A percentile compares a stretch with the other conserved stretches of the same genome.
These are phyloP conservation scores for Neofusicoccum parvum DNA, from an alignment of 2,329 filamentous ascomycete genomes.

Conservation along the genomic window DNA sequence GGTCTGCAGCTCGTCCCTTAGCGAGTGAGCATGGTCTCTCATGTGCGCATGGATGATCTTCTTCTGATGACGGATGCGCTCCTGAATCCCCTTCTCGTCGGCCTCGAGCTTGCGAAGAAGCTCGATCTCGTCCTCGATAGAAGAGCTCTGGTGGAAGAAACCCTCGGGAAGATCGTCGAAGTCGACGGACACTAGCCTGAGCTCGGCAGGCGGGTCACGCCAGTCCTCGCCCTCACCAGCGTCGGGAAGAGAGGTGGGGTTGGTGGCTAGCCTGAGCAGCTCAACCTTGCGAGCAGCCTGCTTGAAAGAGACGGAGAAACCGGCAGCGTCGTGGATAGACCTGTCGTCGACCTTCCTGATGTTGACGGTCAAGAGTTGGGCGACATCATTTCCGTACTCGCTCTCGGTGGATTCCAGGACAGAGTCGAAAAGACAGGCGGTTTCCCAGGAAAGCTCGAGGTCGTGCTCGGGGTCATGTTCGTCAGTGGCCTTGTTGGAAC, in stretches of 20 bases:
- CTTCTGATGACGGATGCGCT: slow-evolving; percentile 40
- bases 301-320: slow-evolving; percentile 45
- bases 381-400: slow-evolving; percentile 29
- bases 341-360: slow-evolving; percentile 43
- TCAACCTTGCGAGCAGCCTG: slow-evolving; percentile 38
- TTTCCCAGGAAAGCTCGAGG: slow-evolving; percentile 42
- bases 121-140: slow-evolving; percentile 44
- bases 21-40: slow-evolving; percentile 32
- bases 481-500: slow-evolving; percentile 29
- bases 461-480: slow-evolving; percentile 28
- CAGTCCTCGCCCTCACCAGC: slow-evolving; percentile 36
- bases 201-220: slow-evolving; percentile 38
- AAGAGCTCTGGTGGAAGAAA: slow-evolving; percentile 20
- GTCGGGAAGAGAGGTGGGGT: slow-evolving; percentile 35
- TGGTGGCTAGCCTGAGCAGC: slow-evolving; percentile 38
- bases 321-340: slow-evolving; percentile 33
- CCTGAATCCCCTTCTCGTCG: slow-evolving; percentile 41
- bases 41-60: slow-evolving; percentile 36
- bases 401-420: slow-evolving; percentile 21
- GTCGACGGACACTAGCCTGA: slow-evolving; percentile 32
- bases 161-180: slow-evolving; percentile 22
- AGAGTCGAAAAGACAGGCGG: slow-evolving; percentile 38
- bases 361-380: slow-evolving; percentile 43
- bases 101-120: slow-evolving; percentile 43
- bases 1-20: slow-evolving; percentile 43